These are phyloP conservation scores for Alternaria angustiovoidea DNA, from an alignment of 2,329 filamentous ascomycete species.

Conservation along the genomic window DNA sequence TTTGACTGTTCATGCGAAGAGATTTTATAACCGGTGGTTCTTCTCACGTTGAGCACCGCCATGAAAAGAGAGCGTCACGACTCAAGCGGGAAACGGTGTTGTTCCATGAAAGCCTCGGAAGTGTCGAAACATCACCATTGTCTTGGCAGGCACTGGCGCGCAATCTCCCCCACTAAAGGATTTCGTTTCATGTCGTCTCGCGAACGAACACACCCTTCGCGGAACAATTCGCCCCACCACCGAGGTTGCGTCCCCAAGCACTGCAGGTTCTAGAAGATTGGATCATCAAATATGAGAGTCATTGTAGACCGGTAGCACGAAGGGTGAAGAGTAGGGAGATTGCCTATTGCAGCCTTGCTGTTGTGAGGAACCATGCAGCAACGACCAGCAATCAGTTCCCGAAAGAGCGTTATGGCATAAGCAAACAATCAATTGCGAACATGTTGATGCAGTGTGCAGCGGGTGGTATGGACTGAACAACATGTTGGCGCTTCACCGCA, in stretches of 20 bases:
- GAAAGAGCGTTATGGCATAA: background rate
- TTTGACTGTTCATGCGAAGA: background rate
- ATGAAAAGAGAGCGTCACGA: background rate
- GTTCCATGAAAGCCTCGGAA: slow-evolving; percentile 4
- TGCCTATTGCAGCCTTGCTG: background rate
- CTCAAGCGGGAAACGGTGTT: background rate
- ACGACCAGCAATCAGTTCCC: background rate
- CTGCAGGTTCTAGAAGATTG: slow-evolving; percentile 16
- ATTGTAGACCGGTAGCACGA: slow-evolving; percentile 5
- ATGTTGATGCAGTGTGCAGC: background rate
- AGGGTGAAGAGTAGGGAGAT: background rate
- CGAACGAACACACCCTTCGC: slow-evolving; percentile 5
- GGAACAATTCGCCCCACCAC: slow-evolving; percentile 28
- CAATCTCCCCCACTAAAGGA: slow-evolving; percentile 25
- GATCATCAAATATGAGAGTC: slow-evolving; percentile 8
- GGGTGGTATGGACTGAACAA: slow-evolving; percentile 11
- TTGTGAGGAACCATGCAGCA: background rate
- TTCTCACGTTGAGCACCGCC: background rate
- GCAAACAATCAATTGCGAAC: slow-evolving; percentile 6
- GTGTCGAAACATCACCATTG: slow-evolving; percentile 18
- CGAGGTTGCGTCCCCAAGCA: slow-evolving; percentile 13
- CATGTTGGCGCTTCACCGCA: slow-evolving; percentile 21
- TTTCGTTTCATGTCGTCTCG: slow-evolving; percentile 27
- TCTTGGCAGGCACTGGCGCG: slow-evolving; percentile 21
- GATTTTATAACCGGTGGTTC: slow-evolving; percentile 7